These are phyloP conservation scores for Dactylellina parvicollis DNA, from an alignment of 2,329 filamentous ascomycete genomes.

Conservation along the genomic window DNA sequence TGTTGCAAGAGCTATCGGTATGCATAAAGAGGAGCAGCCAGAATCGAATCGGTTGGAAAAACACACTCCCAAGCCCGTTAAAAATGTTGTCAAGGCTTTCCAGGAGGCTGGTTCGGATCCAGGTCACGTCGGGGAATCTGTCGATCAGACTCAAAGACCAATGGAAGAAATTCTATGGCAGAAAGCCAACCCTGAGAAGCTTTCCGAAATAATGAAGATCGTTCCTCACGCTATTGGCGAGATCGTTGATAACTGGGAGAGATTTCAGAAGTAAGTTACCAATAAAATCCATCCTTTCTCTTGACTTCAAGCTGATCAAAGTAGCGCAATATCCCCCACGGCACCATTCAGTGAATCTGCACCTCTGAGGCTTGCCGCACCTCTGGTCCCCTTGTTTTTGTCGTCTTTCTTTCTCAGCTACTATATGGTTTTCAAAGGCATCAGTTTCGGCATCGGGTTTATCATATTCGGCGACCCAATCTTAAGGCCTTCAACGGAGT, in stretches of 20 bases:
- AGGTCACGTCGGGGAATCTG: constrained; percentile 63
- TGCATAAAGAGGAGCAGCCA: constrained; percentile 63
- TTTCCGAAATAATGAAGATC: background rate
- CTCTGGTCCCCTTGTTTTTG: constrained; percentile 67
- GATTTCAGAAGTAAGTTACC: constrained; percentile 66
- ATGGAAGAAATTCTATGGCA: constrained; percentile 80
- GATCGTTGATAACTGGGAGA: constrained; percentile 71
- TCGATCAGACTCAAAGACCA: constrained; percentile 75
- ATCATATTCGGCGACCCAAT: constrained; percentile 82
- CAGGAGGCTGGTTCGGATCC: constrained; percentile 67
- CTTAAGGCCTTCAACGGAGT: constrained; percentile 69
- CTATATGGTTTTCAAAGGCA: constrained; percentile 72
- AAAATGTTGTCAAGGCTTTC: constrained; percentile 66
- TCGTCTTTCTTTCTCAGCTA: constrained; percentile 67
- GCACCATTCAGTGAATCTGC: constrained; percentile 69
- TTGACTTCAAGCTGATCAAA: background rate
- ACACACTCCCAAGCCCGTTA: constrained; percentile 69
- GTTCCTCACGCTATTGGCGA: constrained; percentile 66
- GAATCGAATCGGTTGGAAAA: constrained; percentile 63
- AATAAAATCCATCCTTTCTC: background rate
- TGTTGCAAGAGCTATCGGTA: constrained; percentile 78
- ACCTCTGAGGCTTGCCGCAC: constrained; percentile 66
- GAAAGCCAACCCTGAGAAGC: constrained; percentile 78
- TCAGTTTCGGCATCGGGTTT: constrained; percentile 74
- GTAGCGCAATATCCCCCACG: constrained; percentile 70